Evolutionary conservation across 108 stramenopile genomes (phyloP).

Genomic region (Nitzschia inconspicua): DNA sequence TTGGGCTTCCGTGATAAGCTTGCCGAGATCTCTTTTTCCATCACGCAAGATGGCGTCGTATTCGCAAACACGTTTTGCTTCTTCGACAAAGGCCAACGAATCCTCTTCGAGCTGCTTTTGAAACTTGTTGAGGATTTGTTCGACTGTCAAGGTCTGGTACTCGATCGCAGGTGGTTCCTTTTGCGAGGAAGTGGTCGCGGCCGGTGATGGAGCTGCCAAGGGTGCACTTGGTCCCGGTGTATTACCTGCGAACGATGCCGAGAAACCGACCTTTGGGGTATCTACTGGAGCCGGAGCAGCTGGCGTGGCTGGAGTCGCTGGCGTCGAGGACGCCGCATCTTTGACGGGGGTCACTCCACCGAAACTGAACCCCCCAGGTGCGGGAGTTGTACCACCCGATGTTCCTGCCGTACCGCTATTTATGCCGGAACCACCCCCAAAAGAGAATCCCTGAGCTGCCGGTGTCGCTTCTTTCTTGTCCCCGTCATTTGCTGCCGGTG

Average conservation of each 20-base stretch:
- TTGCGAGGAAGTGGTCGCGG: background rate
- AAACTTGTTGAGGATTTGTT: slow-evolving; percentile 79
- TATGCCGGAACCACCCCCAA: slow-evolving; percentile 19
- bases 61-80: slow-evolving; percentile 77
- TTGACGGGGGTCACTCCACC: slow-evolving; percentile 9
- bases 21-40: slow-evolving; percentile 52
- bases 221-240: slow-evolving; percentile 7
- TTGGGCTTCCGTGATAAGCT: slow-evolving; percentile 50
- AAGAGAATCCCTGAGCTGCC: slow-evolving; percentile 20
- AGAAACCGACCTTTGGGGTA: slow-evolving; percentile 7
- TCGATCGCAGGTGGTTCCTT: slow-evolving; percentile 57
- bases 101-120: slow-evolving; percentile 75
- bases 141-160: slow-evolving; percentile 80
- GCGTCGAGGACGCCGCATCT: slow-evolving; percentile 13
- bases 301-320: slow-evolving; percentile 24
- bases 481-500: background rate
- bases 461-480: background rate
- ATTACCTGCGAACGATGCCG: slow-evolving; percentile 2
- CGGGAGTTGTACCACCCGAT: background rate
- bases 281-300: slow-evolving; percentile 22
- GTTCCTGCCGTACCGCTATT: slow-evolving; percentile 3
- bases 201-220: slow-evolving; percentile 1
- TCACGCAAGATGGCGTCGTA: slow-evolving; percentile 79
- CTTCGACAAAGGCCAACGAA: slow-evolving; percentile 51
- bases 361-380: slow-evolving; percentile 22